A percentile compares a stretch with the other conserved stretches of the same genome.
phyloP scores from a whole-genome alignment of 345 rosid species.

The Kandelia obovata region DNA sequence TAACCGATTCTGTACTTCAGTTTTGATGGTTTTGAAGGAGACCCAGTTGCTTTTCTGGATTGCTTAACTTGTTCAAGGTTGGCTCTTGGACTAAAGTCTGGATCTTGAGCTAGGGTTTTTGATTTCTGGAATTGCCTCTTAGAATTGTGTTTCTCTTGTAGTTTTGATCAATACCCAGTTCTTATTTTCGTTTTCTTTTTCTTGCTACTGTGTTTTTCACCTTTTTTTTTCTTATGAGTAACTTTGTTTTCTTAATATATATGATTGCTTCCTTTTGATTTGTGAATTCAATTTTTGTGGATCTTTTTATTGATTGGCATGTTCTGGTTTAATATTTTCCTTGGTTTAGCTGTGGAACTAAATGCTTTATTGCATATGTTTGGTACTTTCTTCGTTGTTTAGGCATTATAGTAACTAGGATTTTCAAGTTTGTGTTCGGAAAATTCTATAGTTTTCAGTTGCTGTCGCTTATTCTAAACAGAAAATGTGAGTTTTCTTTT shows the following conservation, averaged over 20 bases:
- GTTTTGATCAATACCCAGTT: constrained; percentile 1
- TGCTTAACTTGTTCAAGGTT: neutral
- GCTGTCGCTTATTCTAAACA: neutral
- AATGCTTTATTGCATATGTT: neutral
- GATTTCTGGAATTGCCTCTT: neutral
- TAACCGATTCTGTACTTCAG: constrained; percentile 1
- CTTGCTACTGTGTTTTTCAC: neutral
- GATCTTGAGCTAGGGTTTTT: constrained; percentile 4
- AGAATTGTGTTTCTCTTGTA: neutral
- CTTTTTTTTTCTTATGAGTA: neutral
- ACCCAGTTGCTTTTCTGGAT: neutral
- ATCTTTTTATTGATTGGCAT: neutral
- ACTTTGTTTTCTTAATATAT: neutral
- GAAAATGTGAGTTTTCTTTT: neutral
- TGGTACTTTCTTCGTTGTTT: neutral
- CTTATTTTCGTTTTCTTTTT: neutral
- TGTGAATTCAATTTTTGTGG: too few species aligned
- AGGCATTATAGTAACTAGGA: neutral
- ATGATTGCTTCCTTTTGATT: too few species aligned
- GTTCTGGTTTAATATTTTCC: neutral
- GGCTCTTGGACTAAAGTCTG: neutral
- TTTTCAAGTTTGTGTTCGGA: neutral
- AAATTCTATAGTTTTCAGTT: neutral
- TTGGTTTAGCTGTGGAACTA: constrained; percentile 2
- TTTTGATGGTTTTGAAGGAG: neutral